Percentiles rank a stretch among this genome's conserved stretches.
phyloP scores from a whole-genome alignment of 169 alveolate species.

The Theileria annulata region DNA sequence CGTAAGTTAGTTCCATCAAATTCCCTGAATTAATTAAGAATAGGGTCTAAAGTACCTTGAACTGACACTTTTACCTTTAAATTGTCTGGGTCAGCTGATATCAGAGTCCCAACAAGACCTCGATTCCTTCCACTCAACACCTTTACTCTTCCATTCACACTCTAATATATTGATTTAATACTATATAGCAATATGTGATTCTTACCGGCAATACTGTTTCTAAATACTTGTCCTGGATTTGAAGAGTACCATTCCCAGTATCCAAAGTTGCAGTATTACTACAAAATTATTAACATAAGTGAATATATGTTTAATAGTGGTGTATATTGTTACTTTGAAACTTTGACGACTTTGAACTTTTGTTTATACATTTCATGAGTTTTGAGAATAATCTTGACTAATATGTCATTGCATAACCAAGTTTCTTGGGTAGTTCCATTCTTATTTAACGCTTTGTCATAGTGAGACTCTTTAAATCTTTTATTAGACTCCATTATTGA shows the following conservation, averaged over 20 bases:
- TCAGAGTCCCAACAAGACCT: conserved; percentile 45
- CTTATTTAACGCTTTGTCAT: not conserved
- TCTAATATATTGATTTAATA: not conserved
- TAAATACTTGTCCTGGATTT: conserved; percentile 46
- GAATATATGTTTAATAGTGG: not conserved
- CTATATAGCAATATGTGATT: not conserved
- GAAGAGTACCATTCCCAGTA: conserved; percentile 36
- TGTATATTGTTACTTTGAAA: conserved; percentile 1
- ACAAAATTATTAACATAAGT: conserved; percentile 16
- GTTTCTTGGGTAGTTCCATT: not conserved
- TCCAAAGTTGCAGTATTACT: conserved; percentile 39
- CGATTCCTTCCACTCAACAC: conserved; percentile 42
- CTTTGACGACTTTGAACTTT: conserved; percentile 44
- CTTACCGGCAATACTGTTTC: conserved; percentile 60
- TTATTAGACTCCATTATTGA: conserved; percentile 25
- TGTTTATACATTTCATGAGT: conserved; percentile 60
- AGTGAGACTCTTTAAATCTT: conserved; percentile 2
- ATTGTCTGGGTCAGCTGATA: conserved; percentile 34
- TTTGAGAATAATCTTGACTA: conserved; percentile 47
- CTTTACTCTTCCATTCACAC: conserved; percentile 40
- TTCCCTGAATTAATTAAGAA: conserved; percentile 14
- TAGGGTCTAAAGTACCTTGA: not conserved
- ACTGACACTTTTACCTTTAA: conserved; percentile 15
- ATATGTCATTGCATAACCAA: conserved; percentile 48
- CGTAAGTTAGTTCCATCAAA: conserved; percentile 42